Base-by-base conservation (phyloP, 305 asterid species). In the Nicotiana rustica region DNA sequence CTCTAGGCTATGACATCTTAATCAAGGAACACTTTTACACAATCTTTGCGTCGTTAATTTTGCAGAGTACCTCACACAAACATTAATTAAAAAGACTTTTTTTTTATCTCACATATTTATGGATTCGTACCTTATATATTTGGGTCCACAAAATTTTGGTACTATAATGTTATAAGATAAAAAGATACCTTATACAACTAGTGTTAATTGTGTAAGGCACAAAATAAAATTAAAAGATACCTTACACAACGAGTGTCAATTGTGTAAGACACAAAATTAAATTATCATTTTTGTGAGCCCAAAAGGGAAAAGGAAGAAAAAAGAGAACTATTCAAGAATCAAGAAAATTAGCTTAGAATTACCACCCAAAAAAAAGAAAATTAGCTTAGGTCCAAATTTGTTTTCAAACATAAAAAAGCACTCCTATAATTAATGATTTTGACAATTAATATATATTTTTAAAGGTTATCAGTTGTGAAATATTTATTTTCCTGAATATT, bases 1-100 rank as follows among this genome's bases (percentile, higher is more conserved):
- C 38, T 44, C 19, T 71, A 19, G 41, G 65, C 15, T 29, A 55
- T 75, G 10, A 75, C 80, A 75, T 75, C 80, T 52, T 52, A 75
- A 75, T 52, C 65, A 52, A 1, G 12, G 12, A 25, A 47, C 25
- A 73, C 64, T 8, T 71, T 73, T 49, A 13, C 15, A 12, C n/a
- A 55, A 55, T 55, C 59, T n/a, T 13, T 14, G 65, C 17, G 29
- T 75, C 80, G 5, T 52, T 29, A 75, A 75, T 55, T 75, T 55
- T 10, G 17, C 10, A 8, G 0, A 29, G 0, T 52, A 0, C 25
- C 25, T 25, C 25, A 25, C 25, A 25, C 25, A 25, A 25, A 25
- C 25, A 25, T 25, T 25, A 25, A 25, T 25, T 25, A 25, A 25
- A 25, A 25, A 25, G n/a, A n/a, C n/a, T 1, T 25, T 25, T 25